A percentile compares a stretch with the other conserved stretches of the same genome.
Conservation (phyloP, 768 basidiomycete genomes). For the Mycena metata region DNA sequence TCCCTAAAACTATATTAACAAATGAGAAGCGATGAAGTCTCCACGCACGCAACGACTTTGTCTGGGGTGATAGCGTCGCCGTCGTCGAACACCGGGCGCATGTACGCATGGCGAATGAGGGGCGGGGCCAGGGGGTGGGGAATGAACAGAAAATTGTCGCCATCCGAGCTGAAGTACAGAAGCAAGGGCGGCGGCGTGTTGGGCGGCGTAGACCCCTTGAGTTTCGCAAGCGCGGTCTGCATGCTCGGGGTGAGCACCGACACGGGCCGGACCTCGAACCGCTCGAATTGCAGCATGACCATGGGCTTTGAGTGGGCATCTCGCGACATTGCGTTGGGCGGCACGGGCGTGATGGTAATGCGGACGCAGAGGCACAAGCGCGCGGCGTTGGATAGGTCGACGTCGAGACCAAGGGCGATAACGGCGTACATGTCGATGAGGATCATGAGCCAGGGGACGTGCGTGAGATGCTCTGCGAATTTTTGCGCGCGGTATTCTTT, state of each 20-base stretch:
- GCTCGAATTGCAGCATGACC: conserved; percentile 30
- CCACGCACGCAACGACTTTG: conserved; percentile 21
- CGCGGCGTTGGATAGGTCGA: conserved; percentile 14
- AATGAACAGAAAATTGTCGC: conserved; percentile 24
- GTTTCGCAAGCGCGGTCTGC: not conserved
- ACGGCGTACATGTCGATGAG: conserved; percentile 30
- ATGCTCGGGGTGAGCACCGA: conserved; percentile 11
- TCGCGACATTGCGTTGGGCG: not conserved
- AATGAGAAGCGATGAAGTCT: not conserved
- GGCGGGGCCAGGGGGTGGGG: conserved; percentile 2
- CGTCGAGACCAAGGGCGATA: conserved; percentile 13
- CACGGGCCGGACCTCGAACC: conserved; percentile 16
- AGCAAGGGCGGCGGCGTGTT: conserved; percentile 2
- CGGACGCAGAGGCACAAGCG: conserved; percentile 14
- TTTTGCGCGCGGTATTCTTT: conserved; percentile 18
- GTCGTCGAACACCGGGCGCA: conserved; percentile 21
- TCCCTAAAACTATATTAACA: not conserved
- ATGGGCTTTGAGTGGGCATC: not conserved
- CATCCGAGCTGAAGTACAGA: conserved; percentile 28
- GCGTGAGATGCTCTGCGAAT: conserved; percentile 19
- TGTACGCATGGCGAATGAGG: not conserved
- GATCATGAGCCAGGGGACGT: conserved; percentile 25
- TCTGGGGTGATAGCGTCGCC: conserved; percentile 1
- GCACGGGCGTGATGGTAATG: conserved; percentile 14
- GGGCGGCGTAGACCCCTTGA: not conserved